Evolutionary conservation across 176 grass and related monocot species (phyloP), one percentile per base, ranked within the genome.

Genomic region (Avena insularis): DNA sequence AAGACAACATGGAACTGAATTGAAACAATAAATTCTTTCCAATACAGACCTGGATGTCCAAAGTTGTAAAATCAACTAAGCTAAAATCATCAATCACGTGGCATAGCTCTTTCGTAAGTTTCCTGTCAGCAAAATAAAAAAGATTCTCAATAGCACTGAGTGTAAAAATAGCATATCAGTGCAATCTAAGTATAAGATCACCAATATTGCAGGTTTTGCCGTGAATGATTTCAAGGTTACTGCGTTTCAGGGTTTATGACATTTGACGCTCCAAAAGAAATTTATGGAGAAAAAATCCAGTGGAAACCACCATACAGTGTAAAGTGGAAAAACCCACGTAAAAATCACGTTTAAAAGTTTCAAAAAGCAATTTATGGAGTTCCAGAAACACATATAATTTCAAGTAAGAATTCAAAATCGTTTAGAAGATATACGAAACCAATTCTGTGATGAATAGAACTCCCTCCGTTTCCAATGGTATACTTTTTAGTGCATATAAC

Each of bases 71-170:
- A 84, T 96, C 94, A 45, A 98, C 96, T 67, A 98, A 51, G 63
- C 79, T 77, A 88, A 92, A 96, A 85, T 92, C 71, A 16, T 96
- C 93, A 6, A 98, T 90, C 75, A 98, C 93, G 85, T 93, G 58
- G 67, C 96, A 98, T 66, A 98, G 88, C 90, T 96, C 92, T 74
- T 98, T 93, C 4, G 93, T 98, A 84, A 98, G 89, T 86, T 98
- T 96, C 75, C 96, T 96, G 92, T 49, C 17, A 77, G 86, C 14
- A 82, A 62, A 91, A 47, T 1, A 1, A 19, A 89, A 88, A 78
- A 57, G 16, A 84, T 86, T 80, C 57, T 48, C 79, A 64, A 49
- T 9, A 23, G 7, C 48, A 19, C 6, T 58, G 51, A 35, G 17
- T 59, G 33, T 75, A 86, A 62, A 80, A 46, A n/a, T 51, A 76